Percentiles rank a stretch among this genome's conserved stretches.
These are phyloP conservation scores for Psilocybe sp. DNA, from an alignment of 768 basidiomycete genomes.

Conservation along the genomic window DNA sequence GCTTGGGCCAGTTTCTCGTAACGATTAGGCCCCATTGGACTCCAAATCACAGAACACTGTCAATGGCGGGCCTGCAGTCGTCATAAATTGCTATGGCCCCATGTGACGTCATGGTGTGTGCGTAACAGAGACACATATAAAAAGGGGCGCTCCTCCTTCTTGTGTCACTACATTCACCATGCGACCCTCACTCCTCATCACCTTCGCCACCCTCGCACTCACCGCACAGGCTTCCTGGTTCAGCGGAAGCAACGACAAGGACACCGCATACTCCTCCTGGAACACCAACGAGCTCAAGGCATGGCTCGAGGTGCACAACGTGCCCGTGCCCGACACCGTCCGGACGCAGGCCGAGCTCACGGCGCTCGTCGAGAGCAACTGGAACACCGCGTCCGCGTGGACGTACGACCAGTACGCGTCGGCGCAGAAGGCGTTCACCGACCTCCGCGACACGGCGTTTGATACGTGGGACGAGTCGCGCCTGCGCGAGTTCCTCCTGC, in stretches of 20 bases:
- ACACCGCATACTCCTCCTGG: conserved; percentile 49
- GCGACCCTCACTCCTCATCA: conserved; percentile 20
- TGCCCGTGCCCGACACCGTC: conserved; percentile 47
- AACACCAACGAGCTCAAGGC: conserved; percentile 57
- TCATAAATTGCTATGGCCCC: conserved; percentile 14
- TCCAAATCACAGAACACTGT: too few relatives aligned
- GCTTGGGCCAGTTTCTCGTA: too few relatives aligned
- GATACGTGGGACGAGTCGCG: conserved; percentile 85
- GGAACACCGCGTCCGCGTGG: conserved; percentile 53
- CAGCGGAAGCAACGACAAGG: conserved; percentile 31
- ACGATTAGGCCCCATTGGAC: too few relatives aligned
- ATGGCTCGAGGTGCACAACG: conserved; percentile 69
- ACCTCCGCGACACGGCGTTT: conserved; percentile 59
- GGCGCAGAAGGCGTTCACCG: conserved; percentile 61
- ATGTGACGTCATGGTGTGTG: conserved; percentile 15
- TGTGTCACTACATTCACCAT: conserved; percentile 11
- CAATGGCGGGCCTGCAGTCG: not conserved
- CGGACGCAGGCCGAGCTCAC: conserved; percentile 40
- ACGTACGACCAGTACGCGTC: conserved; percentile 58
- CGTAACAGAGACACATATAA: conserved; percentile 20
- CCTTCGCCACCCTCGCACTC: conserved; percentile 24
- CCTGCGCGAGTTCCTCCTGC: conserved; percentile 79
- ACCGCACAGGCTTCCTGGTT: conserved; percentile 54
- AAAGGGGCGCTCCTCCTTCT: conserved; percentile 1
- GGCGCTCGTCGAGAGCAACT: conserved; percentile 58